These are phyloP conservation scores for Cyberlindnera xishuangbannaensis DNA, from an alignment of 805 yeast genomes.

Conservation along the genomic window DNA sequence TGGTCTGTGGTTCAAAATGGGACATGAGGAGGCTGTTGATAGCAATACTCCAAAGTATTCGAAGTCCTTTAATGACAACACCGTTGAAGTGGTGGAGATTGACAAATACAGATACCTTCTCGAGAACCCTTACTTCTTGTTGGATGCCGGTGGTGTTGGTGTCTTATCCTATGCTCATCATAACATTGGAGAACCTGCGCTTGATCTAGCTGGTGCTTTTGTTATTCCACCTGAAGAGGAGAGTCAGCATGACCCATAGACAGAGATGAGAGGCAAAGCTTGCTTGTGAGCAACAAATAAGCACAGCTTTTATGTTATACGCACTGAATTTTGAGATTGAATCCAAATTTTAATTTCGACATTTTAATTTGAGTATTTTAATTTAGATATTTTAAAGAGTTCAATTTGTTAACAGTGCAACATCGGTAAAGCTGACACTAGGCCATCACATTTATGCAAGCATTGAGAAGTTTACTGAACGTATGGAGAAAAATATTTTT, in stretches of 20 bases:
- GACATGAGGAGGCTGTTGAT: conserved; percentile 21
- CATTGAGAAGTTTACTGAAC: too few species aligned
- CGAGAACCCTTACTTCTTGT: conserved; percentile 70
- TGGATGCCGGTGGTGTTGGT: conserved; percentile 95
- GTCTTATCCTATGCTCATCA: conserved; percentile 87
- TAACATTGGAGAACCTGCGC: conserved; percentile 79
- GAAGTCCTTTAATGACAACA: conserved; percentile 21
- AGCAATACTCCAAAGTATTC: conserved; percentile 13
- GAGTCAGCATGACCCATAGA: conserved; percentile 11
- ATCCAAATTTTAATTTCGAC: too few species aligned
- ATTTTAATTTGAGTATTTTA: too few species aligned
- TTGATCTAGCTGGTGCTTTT: conserved; percentile 80
- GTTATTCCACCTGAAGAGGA: conserved; percentile 62
- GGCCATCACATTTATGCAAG: too few species aligned
- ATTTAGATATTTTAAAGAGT: too few species aligned
- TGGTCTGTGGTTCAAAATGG: conserved; percentile 68
- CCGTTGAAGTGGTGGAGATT: conserved; percentile 29
- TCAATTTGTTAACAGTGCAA: too few species aligned
- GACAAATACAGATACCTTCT: conserved; percentile 30
- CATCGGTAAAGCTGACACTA: too few species aligned
- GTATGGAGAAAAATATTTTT: too few species aligned
- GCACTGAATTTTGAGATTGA: too few species aligned
- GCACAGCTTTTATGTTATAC: too few species aligned
- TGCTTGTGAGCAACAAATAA: too few species aligned
- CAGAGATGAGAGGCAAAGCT: too few species aligned